Percentiles rank a stretch among this genome's conserved stretches.
Conservation (phyloP, 2,329 filamentous ascomycete species). For the Gaeumannomyces sp. region DNA sequence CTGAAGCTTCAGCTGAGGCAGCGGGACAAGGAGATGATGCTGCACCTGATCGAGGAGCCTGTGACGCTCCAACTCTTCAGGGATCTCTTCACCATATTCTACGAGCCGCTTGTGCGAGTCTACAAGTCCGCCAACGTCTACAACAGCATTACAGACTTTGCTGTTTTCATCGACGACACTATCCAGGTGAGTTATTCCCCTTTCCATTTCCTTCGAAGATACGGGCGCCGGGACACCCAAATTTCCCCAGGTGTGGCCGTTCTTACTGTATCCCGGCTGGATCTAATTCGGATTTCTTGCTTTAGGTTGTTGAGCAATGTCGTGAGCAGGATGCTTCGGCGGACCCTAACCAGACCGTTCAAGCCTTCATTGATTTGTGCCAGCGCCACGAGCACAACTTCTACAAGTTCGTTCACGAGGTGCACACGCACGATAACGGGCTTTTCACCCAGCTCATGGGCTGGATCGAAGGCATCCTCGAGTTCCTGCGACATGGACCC, state of each 20-base stretch:
- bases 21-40: slow-evolving; percentile 96
- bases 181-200: slow-evolving; percentile 56
- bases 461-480: slow-evolving; percentile 93
- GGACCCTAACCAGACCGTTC: slow-evolving; percentile 96
- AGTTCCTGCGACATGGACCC: slow-evolving; percentile 84
- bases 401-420: slow-evolving; percentile 98
- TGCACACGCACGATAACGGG: slow-evolving; percentile 93
- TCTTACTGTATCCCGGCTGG: no score
- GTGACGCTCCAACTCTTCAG: slow-evolving; percentile 95
- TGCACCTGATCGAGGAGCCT: slow-evolving; percentile 89
- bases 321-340: slow-evolving; percentile 76
- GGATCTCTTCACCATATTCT: slow-evolving; percentile 97
- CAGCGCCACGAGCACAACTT: slow-evolving; percentile 93
- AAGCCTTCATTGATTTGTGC: slow-evolving; percentile 95
- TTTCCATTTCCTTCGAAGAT: not conserved
- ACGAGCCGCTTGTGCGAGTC: slow-evolving; percentile 91
- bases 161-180: slow-evolving; percentile 85
- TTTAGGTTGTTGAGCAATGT: slow-evolving; percentile 57
- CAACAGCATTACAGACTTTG: slow-evolving; percentile 94
- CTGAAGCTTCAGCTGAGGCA: slow-evolving; percentile 88
- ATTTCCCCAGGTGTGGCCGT: no score
- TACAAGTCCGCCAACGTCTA: slow-evolving; percentile 99
- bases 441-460: slow-evolving; percentile 94
- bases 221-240: no score
- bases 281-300: no score